Percentiles rank a stretch among this genome's conserved stretches.
Conservation (phyloP, 176 grass and related monocot species). For the Olyra latifolia region DNA sequence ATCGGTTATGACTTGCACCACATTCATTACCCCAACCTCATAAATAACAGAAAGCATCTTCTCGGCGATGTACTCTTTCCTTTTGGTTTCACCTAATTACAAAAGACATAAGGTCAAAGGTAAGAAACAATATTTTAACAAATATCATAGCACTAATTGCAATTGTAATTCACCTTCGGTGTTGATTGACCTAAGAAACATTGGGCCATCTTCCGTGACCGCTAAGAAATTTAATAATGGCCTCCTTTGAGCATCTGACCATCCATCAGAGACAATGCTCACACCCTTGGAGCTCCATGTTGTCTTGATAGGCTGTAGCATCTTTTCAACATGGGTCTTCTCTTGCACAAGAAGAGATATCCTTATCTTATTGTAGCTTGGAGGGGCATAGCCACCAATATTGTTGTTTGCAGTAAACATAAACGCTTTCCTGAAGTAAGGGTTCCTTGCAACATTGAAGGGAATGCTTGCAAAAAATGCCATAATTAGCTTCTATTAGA, state of each 20-base stretch:
- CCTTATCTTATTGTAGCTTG: background rate
- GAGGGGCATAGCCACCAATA: background rate
- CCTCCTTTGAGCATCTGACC: background rate
- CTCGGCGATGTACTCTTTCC: background rate
- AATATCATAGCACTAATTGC: too few relatives aligned
- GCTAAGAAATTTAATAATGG: background rate
- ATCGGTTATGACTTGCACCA: background rate
- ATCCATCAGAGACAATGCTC: background rate
- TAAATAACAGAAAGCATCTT: background rate
- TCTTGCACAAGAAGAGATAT: background rate
- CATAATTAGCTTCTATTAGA: background rate
- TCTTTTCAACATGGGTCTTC: background rate
- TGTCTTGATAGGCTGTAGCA: background rate
- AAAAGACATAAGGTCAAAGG: too few relatives aligned
- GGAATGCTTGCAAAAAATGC: background rate
- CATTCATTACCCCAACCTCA: background rate
- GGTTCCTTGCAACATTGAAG: background rate
- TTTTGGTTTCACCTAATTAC: background rate
- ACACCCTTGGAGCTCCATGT: background rate
- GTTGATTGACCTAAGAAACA: background rate
- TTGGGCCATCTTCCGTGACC: background rate
- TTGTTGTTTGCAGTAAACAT: background rate
- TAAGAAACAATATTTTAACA: too few relatives aligned
- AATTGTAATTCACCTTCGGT: too few relatives aligned
- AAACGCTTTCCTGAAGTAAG: background rate